Evolutionary conservation across 116 monocot genomes (phyloP).

Genomic region (Iris pallida): DNA sequence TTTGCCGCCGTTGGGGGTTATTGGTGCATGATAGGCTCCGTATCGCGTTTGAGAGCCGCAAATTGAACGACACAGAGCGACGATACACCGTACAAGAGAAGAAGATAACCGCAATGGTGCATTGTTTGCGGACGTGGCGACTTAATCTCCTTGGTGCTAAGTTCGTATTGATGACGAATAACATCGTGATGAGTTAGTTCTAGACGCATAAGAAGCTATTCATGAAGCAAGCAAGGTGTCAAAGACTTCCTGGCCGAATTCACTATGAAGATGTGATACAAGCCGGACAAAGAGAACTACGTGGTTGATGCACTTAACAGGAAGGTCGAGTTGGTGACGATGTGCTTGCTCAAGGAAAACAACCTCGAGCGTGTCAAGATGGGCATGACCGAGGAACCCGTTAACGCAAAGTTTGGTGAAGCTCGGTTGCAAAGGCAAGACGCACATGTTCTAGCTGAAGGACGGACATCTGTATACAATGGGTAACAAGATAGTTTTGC

Average conservation of each 20-base stretch:
- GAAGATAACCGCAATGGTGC: background rate
- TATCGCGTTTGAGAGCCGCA: background rate
- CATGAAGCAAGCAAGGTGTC: too few relatives aligned
- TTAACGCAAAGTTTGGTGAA: too few relatives aligned
- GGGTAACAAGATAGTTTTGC: too few relatives aligned
- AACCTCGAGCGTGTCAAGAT: too few relatives aligned
- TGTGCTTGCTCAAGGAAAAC: too few relatives aligned
- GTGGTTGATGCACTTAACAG: background rate
- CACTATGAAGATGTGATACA: background rate
- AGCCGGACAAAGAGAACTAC: background rate
- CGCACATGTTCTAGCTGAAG: too few relatives aligned
- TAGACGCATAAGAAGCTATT: background rate
- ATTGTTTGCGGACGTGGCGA: background rate
- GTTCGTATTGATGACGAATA: background rate
- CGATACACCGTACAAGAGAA: background rate
- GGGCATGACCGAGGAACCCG: too few relatives aligned
- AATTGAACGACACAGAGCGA: background rate
- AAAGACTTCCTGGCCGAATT: background rate
- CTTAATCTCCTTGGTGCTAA: background rate
- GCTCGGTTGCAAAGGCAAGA: too few relatives aligned
- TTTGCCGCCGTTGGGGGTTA: background rate
- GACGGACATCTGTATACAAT: too few relatives aligned
- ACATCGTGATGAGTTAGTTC: background rate
- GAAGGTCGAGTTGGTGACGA: too few relatives aligned
- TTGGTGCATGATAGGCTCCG: background rate